phyloP scores from a whole-genome alignment of 306 rosid species.

The Rosa chinensis region DNA sequence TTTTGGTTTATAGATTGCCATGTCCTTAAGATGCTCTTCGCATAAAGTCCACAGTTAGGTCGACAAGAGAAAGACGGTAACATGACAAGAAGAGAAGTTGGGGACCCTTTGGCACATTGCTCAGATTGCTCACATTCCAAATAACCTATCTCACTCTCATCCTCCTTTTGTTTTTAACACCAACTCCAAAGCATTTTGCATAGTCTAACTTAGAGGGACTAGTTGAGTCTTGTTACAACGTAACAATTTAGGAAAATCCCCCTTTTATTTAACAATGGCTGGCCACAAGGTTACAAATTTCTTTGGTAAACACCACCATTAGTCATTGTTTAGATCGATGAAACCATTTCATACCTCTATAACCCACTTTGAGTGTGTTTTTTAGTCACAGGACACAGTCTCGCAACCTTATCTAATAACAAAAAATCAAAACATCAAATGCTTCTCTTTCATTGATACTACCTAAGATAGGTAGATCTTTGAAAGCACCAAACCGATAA shows the following conservation, averaged over 20 bases:
- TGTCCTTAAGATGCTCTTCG: neutral
- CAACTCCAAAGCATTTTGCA: neutral
- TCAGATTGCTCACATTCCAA: constrained; percentile 2
- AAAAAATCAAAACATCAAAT: neutral
- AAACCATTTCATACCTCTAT: constrained; percentile 13
- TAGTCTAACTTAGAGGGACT: constrained; percentile 3
- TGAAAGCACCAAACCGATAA: constrained; percentile 3
- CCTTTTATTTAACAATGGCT: neutral
- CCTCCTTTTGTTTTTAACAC: neutral
- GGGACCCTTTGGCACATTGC: neutral
- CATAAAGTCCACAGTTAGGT: neutral
- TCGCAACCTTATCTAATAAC: constrained; percentile 15
- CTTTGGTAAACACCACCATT: constrained; percentile 3
- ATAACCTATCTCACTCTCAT: neutral
- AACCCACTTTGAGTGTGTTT: neutral
- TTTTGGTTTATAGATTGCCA: neutral
- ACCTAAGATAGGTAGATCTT: neutral
- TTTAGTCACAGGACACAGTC: neutral
- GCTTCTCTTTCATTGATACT: constrained; percentile 12
- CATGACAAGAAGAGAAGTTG: neutral
- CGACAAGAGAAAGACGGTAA: neutral
- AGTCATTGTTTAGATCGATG: constrained; percentile 20
- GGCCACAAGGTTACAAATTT: constrained; percentile 9
- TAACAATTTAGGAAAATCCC: constrained; percentile 3
- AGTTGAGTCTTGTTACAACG: neutral